Evolutionary conservation across 2,329 filamentous ascomycete species (phyloP).

Genomic region (Curvularia sp.): DNA sequence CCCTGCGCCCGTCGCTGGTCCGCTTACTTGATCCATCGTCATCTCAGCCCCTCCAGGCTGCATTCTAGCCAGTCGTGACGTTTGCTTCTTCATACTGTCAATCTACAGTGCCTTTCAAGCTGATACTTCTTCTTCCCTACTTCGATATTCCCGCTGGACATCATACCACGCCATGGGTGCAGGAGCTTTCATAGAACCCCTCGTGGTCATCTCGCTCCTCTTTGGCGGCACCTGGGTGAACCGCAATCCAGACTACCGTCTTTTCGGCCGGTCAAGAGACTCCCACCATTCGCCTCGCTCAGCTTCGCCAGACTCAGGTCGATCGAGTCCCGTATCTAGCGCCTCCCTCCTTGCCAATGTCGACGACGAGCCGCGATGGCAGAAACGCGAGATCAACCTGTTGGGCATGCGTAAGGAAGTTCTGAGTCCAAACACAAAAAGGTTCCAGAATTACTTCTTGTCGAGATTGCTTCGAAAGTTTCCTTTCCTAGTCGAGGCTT

Average conservation of each 20-base stretch:
- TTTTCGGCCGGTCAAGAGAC: constrained; percentile 40
- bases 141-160: neutral
- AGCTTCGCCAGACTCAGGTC: constrained; percentile 53
- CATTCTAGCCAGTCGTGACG: neutral
- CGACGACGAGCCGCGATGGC: constrained; percentile 56
- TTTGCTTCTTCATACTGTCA: neutral
- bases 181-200: constrained; percentile 66
- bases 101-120: neutral
- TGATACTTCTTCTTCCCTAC: neutral
- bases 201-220: constrained; percentile 66
- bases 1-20: constrained; percentile 1
- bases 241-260: constrained; percentile 54
- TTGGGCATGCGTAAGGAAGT: constrained; percentile 58
- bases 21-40: constrained; percentile 1
- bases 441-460: constrained; percentile 66
- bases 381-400: constrained; percentile 57
- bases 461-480: constrained; percentile 70
- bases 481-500: constrained; percentile 76
- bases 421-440: constrained; percentile 66
- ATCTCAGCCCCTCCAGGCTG: constrained; percentile 4
- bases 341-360: constrained; percentile 52
- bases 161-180: constrained; percentile 56
- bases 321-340: constrained; percentile 51
- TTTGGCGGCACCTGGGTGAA: constrained; percentile 70
- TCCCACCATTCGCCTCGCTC: constrained; percentile 37